Base-by-base conservation (phyloP, 164 flowering plant genomes). In the Sextonia rubra region DNA sequence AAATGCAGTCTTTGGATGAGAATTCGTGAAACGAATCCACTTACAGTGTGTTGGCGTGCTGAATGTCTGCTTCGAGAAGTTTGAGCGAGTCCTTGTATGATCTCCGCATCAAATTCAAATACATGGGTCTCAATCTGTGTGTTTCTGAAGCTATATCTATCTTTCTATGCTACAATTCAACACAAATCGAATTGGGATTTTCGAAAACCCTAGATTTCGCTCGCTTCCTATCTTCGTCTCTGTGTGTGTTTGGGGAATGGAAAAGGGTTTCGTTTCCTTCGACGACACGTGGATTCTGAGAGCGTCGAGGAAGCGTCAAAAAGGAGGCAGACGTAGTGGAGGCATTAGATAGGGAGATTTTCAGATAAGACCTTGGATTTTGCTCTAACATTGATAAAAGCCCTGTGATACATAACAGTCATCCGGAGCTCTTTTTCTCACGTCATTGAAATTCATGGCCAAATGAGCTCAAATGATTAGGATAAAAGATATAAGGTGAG, bases 51-150 rank as follows among this genome's bases (percentile, higher is more conserved):
- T 90, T 90, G 23, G 95, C 95, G 63, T 88, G 92, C 80, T 89
- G 95, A 70, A 90, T 89, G 82, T 90, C 95, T 18, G 95, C 95
- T 85, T 90, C 92, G 5, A 90, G 90, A 52, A 80, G 84, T 79
- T 90, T 90, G 29, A 90, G 76, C 49, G 95, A 90, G 75, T 90
- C 95, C 86, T 90, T 90, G 83, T 89, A 90, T 7, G 91, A 86
- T 75, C 85, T 90, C 73, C 92, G 79, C 94, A 87, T 86, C 63
- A 88, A 66, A 62, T 73, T 80, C 27, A 79, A 66, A 72, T 79
- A 80, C 88, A 86, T 87, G 78, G 74, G 78, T 69, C 64, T 55
- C 79, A 74, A 79, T 69, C 67, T 55, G 37, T 67, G 25, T 47
- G 47, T 15, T 18, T 44, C 69, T 22, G 12, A 67, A 67, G 14